phyloP scores from a whole-genome alignment of 2,329 filamentous ascomycete species.

The Fusarium mundagurra region DNA sequence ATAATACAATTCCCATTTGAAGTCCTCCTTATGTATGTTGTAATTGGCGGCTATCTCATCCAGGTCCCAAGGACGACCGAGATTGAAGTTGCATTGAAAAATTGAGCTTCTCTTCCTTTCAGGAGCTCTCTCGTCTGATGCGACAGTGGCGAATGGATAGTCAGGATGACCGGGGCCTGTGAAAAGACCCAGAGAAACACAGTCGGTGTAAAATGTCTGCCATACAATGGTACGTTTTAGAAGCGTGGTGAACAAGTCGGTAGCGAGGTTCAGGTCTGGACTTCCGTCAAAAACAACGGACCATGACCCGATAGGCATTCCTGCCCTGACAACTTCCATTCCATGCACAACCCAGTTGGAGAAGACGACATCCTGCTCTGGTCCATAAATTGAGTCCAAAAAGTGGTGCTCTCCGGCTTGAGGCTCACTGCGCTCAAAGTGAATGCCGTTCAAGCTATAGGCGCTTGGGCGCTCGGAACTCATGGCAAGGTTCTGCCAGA shows the following conservation, averaged over 20 bases:
- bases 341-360: neutral
- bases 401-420: accelerated
- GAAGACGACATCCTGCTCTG: neutral
- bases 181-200: neutral
- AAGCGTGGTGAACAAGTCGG: neutral
- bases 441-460: accelerated
- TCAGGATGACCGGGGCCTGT: neutral
- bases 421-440: neutral
- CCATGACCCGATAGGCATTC: neutral
- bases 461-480: accelerated
- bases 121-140: neutral
- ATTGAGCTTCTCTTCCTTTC: neutral
- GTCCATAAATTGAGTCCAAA: neutral
- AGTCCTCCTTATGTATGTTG: neutral
- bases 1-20: neutral
- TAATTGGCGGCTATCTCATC: neutral
- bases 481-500: neutral
- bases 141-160: neutral
- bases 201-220: neutral
- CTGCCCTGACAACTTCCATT: neutral
- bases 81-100: slow-evolving; percentile 7
- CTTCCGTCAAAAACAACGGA: neutral
- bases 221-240: neutral
- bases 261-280: neutral
- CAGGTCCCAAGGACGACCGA: neutral